Evolutionary conservation across 73 alveolate species (phyloP).

Genomic region (Paraurostyla sp.): DNA sequence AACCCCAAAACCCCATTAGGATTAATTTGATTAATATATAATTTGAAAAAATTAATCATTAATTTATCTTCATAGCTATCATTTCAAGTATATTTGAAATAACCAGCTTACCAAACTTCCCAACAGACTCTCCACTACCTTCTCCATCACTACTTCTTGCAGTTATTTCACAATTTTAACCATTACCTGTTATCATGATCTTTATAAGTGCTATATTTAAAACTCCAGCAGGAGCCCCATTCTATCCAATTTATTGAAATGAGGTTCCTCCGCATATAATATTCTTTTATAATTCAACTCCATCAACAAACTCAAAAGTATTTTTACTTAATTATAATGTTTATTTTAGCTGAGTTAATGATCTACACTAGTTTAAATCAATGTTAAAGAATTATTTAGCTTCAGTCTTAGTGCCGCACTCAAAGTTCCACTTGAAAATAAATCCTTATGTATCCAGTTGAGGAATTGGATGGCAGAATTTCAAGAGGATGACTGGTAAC

Average conservation of each 20-base stretch:
- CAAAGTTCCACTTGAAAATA: neutral
- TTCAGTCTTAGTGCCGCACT: neutral
- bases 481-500: slow-evolving; percentile 8
- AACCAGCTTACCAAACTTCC: neutral
- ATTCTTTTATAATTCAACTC: slow-evolving; percentile 3
- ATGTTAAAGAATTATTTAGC: neutral
- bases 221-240: neutral
- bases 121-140: neutral
- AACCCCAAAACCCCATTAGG: too few species aligned
- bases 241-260: neutral
- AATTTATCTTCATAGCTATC: slow-evolving; percentile 9
- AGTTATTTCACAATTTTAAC: slow-evolving; percentile 17
- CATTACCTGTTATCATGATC: slow-evolving; percentile 21
- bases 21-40: too few species aligned
- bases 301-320: neutral
- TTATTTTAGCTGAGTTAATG: neutral
- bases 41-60: too few species aligned
- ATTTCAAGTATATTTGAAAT: slow-evolving; percentile 10
- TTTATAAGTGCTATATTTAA: slow-evolving; percentile 14
- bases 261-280: slow-evolving; percentile 27
- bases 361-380: slow-evolving; percentile 27
- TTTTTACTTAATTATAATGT: neutral
- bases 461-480: slow-evolving; percentile 16
- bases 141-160: slow-evolving; percentile 4
- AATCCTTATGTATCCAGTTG: neutral